Conservation (phyloP, 257 asterid genomes). For the Plantago ovata region DNA sequence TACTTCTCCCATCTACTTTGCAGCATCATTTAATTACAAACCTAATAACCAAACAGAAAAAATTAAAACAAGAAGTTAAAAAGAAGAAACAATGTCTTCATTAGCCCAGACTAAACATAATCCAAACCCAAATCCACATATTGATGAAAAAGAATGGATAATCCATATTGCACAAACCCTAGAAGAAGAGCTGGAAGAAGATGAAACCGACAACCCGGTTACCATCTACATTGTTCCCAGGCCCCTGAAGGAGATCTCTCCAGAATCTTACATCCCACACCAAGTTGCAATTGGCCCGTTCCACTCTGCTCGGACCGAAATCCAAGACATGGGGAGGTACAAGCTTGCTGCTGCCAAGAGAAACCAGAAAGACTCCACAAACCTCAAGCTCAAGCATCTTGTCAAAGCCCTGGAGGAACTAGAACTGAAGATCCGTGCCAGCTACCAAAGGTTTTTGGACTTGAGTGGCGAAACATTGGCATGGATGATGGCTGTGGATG, state of each 20-base stretch:
- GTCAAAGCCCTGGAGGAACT: constrained; percentile 28
- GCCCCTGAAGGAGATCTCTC: constrained; percentile 23
- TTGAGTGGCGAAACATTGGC: constrained; percentile 42
- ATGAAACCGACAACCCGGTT: constrained; percentile 21
- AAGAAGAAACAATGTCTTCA: no score
- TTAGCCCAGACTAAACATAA: no score
- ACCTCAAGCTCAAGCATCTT: constrained; percentile 26
- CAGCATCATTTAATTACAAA: no score
- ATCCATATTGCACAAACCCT: no score
- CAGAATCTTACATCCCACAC: constrained; percentile 49
- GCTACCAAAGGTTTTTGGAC: constrained; percentile 40
- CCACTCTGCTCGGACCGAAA: constrained; percentile 37
- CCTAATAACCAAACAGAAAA: no score
- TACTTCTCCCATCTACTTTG: no score
- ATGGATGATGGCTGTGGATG: constrained; percentile 65
- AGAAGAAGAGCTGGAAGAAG: no score
- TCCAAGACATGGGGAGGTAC: constrained; percentile 57
- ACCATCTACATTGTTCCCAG: constrained; percentile 58
- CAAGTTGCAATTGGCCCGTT: constrained; percentile 64
- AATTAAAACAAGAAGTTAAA: no score
- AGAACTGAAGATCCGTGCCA: constrained; percentile 41
- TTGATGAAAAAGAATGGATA: no score
- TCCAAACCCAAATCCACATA: no score
- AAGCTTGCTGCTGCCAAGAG: constrained; percentile 51
- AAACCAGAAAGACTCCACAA: constrained; percentile 25